A percentile compares a stretch with the other conserved stretches of the same genome.
Conservation (phyloP, 345 rosid genomes). For the Acer campestre region DNA sequence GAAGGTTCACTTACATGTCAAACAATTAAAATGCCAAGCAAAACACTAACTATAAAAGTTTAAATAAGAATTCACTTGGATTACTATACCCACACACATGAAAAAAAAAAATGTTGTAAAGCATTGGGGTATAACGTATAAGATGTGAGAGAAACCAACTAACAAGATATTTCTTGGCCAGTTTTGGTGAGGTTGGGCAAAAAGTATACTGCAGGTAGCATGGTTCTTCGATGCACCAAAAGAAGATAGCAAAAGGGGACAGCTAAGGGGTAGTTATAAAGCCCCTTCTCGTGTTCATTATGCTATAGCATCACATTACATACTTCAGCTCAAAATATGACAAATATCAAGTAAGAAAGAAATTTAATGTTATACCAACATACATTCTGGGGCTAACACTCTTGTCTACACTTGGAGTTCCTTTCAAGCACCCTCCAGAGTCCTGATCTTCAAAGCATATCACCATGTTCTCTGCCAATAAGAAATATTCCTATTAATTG, state of each 20-base stretch:
- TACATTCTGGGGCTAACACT: constrained; percentile 73
- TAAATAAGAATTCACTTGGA: background rate
- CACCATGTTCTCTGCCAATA: constrained; percentile 84
- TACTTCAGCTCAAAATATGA: background rate
- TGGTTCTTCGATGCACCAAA: background rate
- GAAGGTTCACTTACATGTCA: background rate
- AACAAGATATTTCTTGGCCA: background rate
- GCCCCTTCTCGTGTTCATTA: constrained; percentile 4
- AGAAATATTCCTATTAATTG: constrained; percentile 25
- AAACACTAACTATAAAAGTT: background rate
- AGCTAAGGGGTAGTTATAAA: background rate
- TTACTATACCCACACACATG: background rate
- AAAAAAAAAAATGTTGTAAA: background rate
- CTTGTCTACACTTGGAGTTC: constrained; percentile 55
- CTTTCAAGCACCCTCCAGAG: constrained; percentile 77
- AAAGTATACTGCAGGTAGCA: background rate
- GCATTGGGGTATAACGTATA: background rate
- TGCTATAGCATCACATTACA: constrained; percentile 6
- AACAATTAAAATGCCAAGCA: background rate
- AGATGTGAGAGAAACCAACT: background rate
- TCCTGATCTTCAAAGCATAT: constrained; percentile 82
- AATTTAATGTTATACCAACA: constrained; percentile 17
- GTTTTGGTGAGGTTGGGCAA: background rate
- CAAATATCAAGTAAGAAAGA: constrained; percentile 19
- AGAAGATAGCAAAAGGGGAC: background rate